Conservation (phyloP, 2,329 filamentous ascomycete genomes). For the Huntiella omanensis region DNA sequence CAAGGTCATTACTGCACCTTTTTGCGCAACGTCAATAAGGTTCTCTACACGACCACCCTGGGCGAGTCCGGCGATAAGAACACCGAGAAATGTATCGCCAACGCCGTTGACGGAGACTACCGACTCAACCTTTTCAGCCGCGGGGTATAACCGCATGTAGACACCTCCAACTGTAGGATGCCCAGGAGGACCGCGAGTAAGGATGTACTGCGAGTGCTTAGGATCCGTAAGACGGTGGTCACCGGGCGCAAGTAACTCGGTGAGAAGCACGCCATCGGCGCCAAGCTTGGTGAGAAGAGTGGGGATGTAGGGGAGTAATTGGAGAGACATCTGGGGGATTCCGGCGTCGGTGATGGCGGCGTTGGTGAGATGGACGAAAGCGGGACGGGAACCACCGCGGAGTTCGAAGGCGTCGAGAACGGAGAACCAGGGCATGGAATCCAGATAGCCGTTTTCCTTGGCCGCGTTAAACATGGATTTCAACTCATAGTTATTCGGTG, state of each 20-base stretch:
- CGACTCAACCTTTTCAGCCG: slow-evolving; percentile 37
- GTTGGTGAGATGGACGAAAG: slow-evolving; percentile 51
- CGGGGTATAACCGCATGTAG: slow-evolving; percentile 59
- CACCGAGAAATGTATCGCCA: slow-evolving; percentile 81
- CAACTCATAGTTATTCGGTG: slow-evolving; percentile 72
- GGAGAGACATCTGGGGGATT: slow-evolving; percentile 64
- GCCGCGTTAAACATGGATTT: slow-evolving; percentile 59
- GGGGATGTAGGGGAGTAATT: slow-evolving; percentile 75
- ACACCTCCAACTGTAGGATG: slow-evolving; percentile 48
- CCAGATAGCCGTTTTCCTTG: slow-evolving; percentile 45
- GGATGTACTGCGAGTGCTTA: slow-evolving; percentile 47
- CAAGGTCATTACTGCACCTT: slow-evolving; percentile 60
- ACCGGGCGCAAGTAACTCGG: slow-evolving; percentile 45
- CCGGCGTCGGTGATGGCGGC: slow-evolving; percentile 54
- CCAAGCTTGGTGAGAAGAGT: slow-evolving; percentile 75
- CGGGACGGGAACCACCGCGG: slow-evolving; percentile 48
- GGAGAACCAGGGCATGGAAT: slow-evolving; percentile 55
- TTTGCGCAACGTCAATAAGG: slow-evolving; percentile 63
- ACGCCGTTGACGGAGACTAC: slow-evolving; percentile 85
- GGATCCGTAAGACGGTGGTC: slow-evolving; percentile 48
- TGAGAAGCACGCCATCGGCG: slow-evolving; percentile 52
- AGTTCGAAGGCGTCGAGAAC: slow-evolving; percentile 67
- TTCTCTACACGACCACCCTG: slow-evolving; percentile 36
- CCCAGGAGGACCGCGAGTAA: slow-evolving; percentile 40
- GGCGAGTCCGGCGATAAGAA: slow-evolving; percentile 60